Evolutionary conservation across 2,329 filamentous ascomycete species (phyloP), one percentile per base, ranked within the genome.

Genomic region (Pleochaeta shiraiana): DNA sequence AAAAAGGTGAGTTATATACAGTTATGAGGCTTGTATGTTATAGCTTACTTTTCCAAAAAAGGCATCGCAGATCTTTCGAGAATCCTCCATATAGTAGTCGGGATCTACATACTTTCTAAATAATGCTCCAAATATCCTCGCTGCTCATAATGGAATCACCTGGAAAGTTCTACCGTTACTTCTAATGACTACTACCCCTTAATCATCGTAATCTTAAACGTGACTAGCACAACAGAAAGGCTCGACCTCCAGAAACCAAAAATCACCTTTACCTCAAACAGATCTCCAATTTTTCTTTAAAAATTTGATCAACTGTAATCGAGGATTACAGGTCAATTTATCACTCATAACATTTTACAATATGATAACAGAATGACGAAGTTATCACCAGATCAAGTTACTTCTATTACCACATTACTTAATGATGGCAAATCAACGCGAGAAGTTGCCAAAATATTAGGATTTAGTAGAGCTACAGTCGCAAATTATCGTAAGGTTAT

Each of bases 241-340:
- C 16, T 59, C 53, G 16, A 33, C 53, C 53, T 59, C 28, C 28
- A 6, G 24, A 59, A 14, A 30, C 53, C n/a, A 59, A 6, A 33
- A 59, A 30, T 19, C 26, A 12, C 28, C 7, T 30, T 30, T 59
- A 59, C 9, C 28, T 59, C 16, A 3, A n/a, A 30, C 19, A 4
- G 7, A 59, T 30, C 47, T 16, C 19, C 53, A 59, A 14, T 59
- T 59, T 59, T 59, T 33, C 34, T 31, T 59, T 19, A 12, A 33
- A 59, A 33, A 31, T 59, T 59, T 59, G 28, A 59, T 59, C 53
- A 59, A 59, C 19, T 33, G 53, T 59, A 28, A 59, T 59, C 53
- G 53, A 59, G 24, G 16, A 59, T 59, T 33, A 59, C 4, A 59
- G 53, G 11, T 14, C 11, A 59, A 59, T 12, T 59, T 59, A 33